Evolutionary conservation across 192 early-diverging fungal genomes (phyloP).

Genomic region (Coemansia reversa): DNA sequence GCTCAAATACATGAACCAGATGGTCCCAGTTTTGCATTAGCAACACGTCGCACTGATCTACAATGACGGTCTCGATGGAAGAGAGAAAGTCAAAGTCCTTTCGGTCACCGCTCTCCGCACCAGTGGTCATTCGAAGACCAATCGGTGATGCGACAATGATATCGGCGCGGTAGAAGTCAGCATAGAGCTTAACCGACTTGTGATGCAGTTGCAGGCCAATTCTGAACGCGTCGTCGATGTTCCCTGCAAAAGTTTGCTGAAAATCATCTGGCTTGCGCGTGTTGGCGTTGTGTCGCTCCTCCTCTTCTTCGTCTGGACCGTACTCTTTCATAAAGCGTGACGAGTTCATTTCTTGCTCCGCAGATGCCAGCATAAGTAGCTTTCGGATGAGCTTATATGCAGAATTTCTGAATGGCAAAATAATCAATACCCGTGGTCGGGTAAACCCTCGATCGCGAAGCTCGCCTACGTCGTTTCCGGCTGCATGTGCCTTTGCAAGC

Average conservation of each 20-base stretch:
- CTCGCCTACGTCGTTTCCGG: slow-evolving; percentile 65
- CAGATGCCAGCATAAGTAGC: slow-evolving; percentile 73
- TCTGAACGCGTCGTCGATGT: slow-evolving; percentile 94
- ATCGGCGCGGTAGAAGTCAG: slow-evolving; percentile 87
- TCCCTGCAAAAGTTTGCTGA: slow-evolving; percentile 82
- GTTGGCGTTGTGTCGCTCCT: slow-evolving; percentile 24
- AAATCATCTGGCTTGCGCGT: slow-evolving; percentile 75
- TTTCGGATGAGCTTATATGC: slow-evolving; percentile 77
- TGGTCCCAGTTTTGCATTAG: slow-evolving; percentile 99
- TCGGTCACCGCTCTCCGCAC: slow-evolving; percentile 75
- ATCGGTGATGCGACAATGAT: slow-evolving; percentile 91
- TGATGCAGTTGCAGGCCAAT: slow-evolving; percentile 88
- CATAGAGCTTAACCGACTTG: slow-evolving; percentile 83
- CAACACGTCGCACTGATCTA: slow-evolving; percentile 83
- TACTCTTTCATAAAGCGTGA: slow-evolving; percentile 82
- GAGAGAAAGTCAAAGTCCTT: slow-evolving; percentile 91
- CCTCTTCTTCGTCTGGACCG: slow-evolving; percentile 60
- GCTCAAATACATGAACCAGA: slow-evolving; percentile 75
- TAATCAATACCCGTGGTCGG: slow-evolving; percentile 84
- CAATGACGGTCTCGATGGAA: slow-evolving; percentile 85
- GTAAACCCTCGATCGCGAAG: slow-evolving; percentile 95
- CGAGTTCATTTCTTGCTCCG: slow-evolving; percentile 81
- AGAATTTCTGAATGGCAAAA: slow-evolving; percentile 83
- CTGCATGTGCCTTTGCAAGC: slow-evolving; percentile 62
- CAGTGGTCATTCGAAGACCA: slow-evolving; percentile 86